Evolutionary conservation across 768 basidiomycete species (phyloP).

Genomic region (Termitomyces sp.): DNA sequence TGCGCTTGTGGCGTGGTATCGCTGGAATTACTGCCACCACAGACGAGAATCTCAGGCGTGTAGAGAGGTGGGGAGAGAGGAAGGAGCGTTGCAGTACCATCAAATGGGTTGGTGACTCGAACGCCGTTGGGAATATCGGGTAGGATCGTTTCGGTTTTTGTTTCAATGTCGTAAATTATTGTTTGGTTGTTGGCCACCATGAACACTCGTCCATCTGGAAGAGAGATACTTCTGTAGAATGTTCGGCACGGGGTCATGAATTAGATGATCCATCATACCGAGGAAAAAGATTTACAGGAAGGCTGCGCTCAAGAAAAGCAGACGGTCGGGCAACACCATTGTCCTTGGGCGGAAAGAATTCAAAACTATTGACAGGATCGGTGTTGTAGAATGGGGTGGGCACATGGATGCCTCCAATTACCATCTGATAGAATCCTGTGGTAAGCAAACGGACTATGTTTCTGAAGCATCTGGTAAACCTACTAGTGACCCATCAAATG

Average conservation of each 20-base stretch:
- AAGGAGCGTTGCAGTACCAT: constrained; percentile 31
- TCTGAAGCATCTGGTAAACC: background rate
- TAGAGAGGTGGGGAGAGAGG: constrained; percentile 34
- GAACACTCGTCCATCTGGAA: constrained; percentile 36
- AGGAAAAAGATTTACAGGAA: constrained; percentile 19
- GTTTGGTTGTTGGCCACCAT: constrained; percentile 35
- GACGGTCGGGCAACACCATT: constrained; percentile 25
- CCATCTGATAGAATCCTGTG: constrained; percentile 15
- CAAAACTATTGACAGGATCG: constrained; percentile 49
- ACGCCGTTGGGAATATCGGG: constrained; percentile 41
- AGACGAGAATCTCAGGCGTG: constrained; percentile 41
- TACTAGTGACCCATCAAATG: constrained; percentile 28
- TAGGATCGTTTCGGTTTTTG: constrained; percentile 32
- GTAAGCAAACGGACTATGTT: background rate
- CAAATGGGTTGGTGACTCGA: constrained; percentile 34
- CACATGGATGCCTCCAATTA: constrained; percentile 8
- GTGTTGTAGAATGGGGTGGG: constrained; percentile 39
- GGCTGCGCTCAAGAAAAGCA: constrained; percentile 19
- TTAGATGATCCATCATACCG: constrained; percentile 15
- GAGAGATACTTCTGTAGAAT: constrained; percentile 7
- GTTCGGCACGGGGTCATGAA: background rate
- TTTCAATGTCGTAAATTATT: constrained; percentile 36
- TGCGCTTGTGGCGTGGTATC: constrained; percentile 23
- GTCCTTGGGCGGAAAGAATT: constrained; percentile 28
- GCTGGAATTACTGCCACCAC: constrained; percentile 35